Evolutionary conservation across 75 land plant genomes (phyloP).

Genomic region (Selaginella moellendorffii): DNA sequence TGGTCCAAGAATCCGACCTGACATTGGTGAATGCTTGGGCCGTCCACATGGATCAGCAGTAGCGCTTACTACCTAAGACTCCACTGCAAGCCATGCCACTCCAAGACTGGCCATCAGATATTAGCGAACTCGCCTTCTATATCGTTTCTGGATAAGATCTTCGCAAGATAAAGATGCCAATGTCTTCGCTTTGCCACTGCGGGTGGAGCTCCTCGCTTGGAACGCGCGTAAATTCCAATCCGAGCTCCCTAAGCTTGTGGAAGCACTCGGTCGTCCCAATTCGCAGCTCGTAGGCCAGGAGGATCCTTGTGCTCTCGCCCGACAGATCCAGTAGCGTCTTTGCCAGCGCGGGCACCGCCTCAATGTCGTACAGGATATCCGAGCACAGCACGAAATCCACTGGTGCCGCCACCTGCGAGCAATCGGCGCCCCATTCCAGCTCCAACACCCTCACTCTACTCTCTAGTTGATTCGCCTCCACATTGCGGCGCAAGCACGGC

Average conservation of each 20-base stretch:
- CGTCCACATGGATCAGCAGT: too few relatives aligned
- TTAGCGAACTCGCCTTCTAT: too few relatives aligned
- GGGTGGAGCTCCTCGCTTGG: conserved; percentile 17
- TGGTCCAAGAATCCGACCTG: too few relatives aligned
- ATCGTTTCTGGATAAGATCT: too few relatives aligned
- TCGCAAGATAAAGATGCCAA: conserved; percentile 16
- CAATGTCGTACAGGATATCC: conserved; percentile 24
- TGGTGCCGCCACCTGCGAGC: not conserved
- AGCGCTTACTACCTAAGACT: too few relatives aligned
- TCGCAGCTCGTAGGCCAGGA: conserved; percentile 29
- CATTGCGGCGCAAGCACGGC: conserved; percentile 19
- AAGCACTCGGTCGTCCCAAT: conserved; percentile 25
- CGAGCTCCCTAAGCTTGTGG: conserved; percentile 12
- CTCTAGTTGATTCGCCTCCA: conserved; percentile 21
- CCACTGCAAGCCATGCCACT: too few relatives aligned
- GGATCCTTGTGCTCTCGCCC: conserved; percentile 5
- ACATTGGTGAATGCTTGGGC: too few relatives aligned
- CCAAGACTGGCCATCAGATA: too few relatives aligned
- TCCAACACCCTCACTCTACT: conserved; percentile 28
- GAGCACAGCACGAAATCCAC: conserved; percentile 30
- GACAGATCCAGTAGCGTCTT: conserved; percentile 16
- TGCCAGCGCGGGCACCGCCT: conserved; percentile 16
- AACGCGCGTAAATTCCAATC: conserved; percentile 18
- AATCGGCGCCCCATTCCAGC: conserved; percentile 24
- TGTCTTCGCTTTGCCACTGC: conserved; percentile 20